Evolutionary conservation across 2,329 filamentous ascomycete genomes (phyloP), one percentile per base, ranked within the genome.

Genomic region (Huntiella decipiens): DNA sequence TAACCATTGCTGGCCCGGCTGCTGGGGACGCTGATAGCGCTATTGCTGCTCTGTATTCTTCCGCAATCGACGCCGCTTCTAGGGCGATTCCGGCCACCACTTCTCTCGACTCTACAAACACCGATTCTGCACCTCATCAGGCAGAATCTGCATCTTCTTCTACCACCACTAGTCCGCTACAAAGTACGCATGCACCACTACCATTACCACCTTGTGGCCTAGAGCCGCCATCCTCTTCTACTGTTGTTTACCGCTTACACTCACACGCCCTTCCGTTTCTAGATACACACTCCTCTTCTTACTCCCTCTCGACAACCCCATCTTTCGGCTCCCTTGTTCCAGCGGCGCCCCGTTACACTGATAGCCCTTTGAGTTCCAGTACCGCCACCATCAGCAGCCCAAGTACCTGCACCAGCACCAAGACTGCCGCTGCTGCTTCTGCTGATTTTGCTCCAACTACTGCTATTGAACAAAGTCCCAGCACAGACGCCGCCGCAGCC

Each of bases 1-100:
- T 39, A 38, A 48, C 42, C 22, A 54, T 65, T 28, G 62, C 62
- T 13, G 61, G 63, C 15, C 58, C 65, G 13, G 62, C 62, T 5
- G 55, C 13, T 28, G 13, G 56, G 22, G 57, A 62, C 43, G 38
- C 33, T 32, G n/a, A 28, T 40, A 22, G 35, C 22, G 31, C 42
- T 47, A 28, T 19, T 36, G 28, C 19, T 19, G 32, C 32, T 44
- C 16, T 39, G 16, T 15, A 17, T 17, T 16, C 37, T 7, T 39
- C 22, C 37, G 13, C 16, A 39, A 39, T 39, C 37, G 37, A 22
- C 12, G 22, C 22, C 8, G 8, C 22, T 28, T 28, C 22, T 28
- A 28, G 22, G 22, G 1, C 7, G 22, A 28, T 7, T 28, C 22
- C 22, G 22, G 3, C 22, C 22, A 28, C 22, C 6, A 28, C 22